A percentile compares a stretch with the other conserved stretches of the same genome.
Evolutionary conservation across 176 grass and related monocot species (phyloP).

Genomic region (Rhynchospora pubera): DNA sequence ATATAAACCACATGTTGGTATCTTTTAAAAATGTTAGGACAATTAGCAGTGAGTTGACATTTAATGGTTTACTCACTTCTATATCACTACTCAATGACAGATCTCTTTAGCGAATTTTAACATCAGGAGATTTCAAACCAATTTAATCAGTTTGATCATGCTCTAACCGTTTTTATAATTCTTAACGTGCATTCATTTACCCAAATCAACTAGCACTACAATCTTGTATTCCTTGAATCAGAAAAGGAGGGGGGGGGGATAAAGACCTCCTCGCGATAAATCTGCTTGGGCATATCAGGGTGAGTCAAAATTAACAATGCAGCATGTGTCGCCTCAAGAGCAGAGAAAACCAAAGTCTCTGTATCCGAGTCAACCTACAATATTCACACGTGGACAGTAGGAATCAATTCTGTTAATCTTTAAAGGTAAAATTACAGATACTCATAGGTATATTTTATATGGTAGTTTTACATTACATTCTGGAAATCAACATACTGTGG

Average conservation of each 20-base stretch:
- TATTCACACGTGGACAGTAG: neutral
- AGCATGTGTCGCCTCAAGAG: constrained; percentile 82
- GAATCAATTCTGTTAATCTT: neutral
- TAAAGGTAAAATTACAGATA: neutral
- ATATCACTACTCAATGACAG: too few species aligned
- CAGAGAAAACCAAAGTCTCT: constrained; percentile 68
- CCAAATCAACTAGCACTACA: neutral
- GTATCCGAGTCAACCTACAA: constrained; percentile 47
- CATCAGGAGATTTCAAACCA: too few species aligned
- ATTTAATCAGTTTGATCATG: too few species aligned
- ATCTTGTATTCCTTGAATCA: constrained; percentile 8
- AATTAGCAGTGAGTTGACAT: too few species aligned
- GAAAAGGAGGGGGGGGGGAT: neutral
- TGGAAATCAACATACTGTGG: neutral
- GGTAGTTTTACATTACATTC: neutral
- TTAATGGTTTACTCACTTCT: too few species aligned
- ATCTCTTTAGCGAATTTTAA: too few species aligned
- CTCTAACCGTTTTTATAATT: too few species aligned
- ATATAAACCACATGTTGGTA: too few species aligned
- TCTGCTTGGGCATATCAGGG: constrained; percentile 94
- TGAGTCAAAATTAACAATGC: constrained; percentile 82
- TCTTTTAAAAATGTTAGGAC: too few species aligned
- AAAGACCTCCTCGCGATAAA: constrained; percentile 89
- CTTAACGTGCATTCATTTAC: neutral
- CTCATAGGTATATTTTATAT: neutral